Base-by-base conservation (phyloP, 306 rosid genomes). In the Geum urbanum region DNA sequence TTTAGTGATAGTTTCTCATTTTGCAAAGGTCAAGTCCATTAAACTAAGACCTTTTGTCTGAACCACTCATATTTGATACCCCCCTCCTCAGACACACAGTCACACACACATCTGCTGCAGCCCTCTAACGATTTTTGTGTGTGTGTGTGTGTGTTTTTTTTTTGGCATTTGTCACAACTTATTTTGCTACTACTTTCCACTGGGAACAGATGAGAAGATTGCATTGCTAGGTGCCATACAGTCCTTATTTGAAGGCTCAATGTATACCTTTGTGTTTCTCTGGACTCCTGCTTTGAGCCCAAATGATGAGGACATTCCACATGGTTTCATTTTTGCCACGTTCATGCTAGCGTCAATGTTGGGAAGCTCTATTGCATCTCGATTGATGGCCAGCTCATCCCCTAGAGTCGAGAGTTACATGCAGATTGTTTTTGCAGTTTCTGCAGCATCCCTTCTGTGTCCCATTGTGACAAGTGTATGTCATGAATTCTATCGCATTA, bases 271-370 rank as follows among this genome's bases (percentile, higher is more conserved):
- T 77, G 87, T 94, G 78, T 94, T 94, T 82, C 96, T 94, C 6
- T 94, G 99, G 99, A 94, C 99, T 74, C 99, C 99, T 57, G 99
- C 99, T 57, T 73, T 94, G 80, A 94, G 99, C 82, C 99, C 97
- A 80, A 91, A 91, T 57, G 88, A 94, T 48, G 99, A 94, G 88
- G 97, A 90, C 15, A 91, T 94, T 78, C 99, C 99, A 53, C 99
- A 94, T 65, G 99, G 99, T 80, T 94, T 94, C 80, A 94, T 94
- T 80, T 94, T 94, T 82, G 99, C 99, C 19, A 94, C 99, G 69
- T 91, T 94, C 77, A 91, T 94, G 99, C 75, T 94, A 74, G 86
- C 99, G 50, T 94, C 99, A 43, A 90, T 94, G 99, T 79, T 94
- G 77, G 99, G 99, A 64, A 94, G 97, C 85, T 94, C 99, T 19